Evolutionary conservation across 208 protist species (phyloP).

Genomic region (Kentomonas sorsogonicus): DNA sequence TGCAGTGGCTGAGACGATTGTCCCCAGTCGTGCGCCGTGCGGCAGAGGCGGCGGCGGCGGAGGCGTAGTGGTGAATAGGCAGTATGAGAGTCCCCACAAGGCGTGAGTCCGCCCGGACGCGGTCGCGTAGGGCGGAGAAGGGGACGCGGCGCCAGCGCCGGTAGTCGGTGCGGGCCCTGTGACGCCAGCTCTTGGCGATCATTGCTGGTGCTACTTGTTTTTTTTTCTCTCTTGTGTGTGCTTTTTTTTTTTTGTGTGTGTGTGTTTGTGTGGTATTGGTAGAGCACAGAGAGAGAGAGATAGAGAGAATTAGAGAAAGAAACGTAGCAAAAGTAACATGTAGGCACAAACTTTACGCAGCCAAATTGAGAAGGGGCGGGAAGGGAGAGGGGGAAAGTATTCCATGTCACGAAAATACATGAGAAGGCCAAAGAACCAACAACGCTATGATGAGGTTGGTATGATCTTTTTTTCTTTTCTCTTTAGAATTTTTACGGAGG

Average conservation of each 20-base stretch:
- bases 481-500: neutral
- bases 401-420: neutral
- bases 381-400: slow-evolving; percentile 1
- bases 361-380: neutral
- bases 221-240: neutral
- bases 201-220: slow-evolving; percentile 4
- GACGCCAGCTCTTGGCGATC: slow-evolving; percentile 11
- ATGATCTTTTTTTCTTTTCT: neutral
- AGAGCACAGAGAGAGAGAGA: slow-evolving; percentile 1
- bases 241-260: neutral
- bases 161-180: slow-evolving; percentile 5
- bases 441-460: neutral
- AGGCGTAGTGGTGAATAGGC: neutral
- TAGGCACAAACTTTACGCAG: neutral
- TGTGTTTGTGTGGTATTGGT: neutral
- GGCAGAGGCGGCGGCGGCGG: neutral
- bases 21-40: no score
- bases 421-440: neutral
- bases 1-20: neutral
- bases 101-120: slow-evolving; percentile 10
- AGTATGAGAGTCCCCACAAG: slow-evolving; percentile 13
- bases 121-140: slow-evolving; percentile 9
- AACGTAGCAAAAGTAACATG: slow-evolving; percentile 4
- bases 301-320: neutral
- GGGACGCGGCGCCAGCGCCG: slow-evolving; percentile 14